Evolutionary conservation across 805 yeast genomes (phyloP).

Genomic region (Cyberlindnera maclurae): DNA sequence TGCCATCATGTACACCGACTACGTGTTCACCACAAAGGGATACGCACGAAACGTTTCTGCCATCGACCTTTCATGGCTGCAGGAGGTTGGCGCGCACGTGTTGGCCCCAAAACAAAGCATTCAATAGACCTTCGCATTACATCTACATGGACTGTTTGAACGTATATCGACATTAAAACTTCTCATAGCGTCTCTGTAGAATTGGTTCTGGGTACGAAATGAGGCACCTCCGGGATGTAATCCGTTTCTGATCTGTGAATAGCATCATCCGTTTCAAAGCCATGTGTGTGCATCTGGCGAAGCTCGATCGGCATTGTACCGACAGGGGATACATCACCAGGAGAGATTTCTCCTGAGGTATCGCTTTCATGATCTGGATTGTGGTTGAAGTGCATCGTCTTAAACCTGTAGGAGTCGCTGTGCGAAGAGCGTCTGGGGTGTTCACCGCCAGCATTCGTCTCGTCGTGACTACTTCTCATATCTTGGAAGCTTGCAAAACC

Average conservation of each 20-base stretch:
- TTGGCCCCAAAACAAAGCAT: slow-evolving; percentile 12
- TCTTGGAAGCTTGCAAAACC: no score
- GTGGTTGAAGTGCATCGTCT: slow-evolving; percentile 13
- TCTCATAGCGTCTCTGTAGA: neutral
- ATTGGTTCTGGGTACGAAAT: neutral
- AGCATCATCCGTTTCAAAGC: slow-evolving; percentile 4
- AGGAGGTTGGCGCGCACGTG: slow-evolving; percentile 41
- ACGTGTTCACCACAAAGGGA: slow-evolving; percentile 87
- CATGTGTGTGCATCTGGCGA: neutral
- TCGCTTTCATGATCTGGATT: slow-evolving; percentile 1
- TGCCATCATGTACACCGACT: slow-evolving; percentile 91
- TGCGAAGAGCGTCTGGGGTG: no score
- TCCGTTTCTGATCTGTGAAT: slow-evolving; percentile 10
- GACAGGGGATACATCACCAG: no score
- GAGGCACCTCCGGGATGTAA: neutral
- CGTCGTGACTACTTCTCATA: no score
- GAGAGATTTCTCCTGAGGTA: no score
- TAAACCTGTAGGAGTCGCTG: slow-evolving; percentile 2
- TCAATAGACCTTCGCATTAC: neutral
- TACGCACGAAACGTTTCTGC: slow-evolving; percentile 87
- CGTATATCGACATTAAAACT: neutral
- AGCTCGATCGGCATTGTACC: no score
- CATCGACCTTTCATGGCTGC: slow-evolving; percentile 78
- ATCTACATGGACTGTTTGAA: neutral
- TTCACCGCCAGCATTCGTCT: no score